phyloP scores from a whole-genome alignment of 768 basidiomycete species.

The Pulveroboletus ravenelii region DNA sequence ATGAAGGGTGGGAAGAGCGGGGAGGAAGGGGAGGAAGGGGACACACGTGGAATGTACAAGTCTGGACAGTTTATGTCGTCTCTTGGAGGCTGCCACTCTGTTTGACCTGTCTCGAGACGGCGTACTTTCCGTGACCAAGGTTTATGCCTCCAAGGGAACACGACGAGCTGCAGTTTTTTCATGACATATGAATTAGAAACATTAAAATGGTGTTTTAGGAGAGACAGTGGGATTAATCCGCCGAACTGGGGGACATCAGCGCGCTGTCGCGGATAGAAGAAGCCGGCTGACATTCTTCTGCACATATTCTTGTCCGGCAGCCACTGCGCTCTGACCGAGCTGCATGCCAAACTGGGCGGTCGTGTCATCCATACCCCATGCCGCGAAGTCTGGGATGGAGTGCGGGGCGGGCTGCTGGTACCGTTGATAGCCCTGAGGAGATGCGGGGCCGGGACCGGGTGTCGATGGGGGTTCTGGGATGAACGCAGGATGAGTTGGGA shows the following conservation, averaged over 20 bases:
- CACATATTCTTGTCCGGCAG: conserved; percentile 93
- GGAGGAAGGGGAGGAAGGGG: background rate
- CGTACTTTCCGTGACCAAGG: conserved; percentile 75
- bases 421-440: conserved; percentile 48
- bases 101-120: conserved; percentile 56
- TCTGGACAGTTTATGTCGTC: conserved; percentile 97
- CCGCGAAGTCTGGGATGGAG: conserved; percentile 47
- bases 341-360: conserved; percentile 97
- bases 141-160: conserved; percentile 95
- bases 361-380: conserved; percentile 86
- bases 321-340: conserved; percentile 85
- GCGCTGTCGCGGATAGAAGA: background rate
- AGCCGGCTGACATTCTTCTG: conserved; percentile 74
- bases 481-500: conserved; percentile 82
- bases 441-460: conserved; percentile 59
- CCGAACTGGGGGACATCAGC: conserved; percentile 53
- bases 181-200: conserved; percentile 96
- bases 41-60: conserved; percentile 87
- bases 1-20: conserved; percentile 4
- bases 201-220: conserved; percentile 89
- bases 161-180: conserved; percentile 74
- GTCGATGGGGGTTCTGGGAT: conserved; percentile 81
- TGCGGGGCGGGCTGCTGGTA: conserved; percentile 34
- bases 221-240: conserved; percentile 66
- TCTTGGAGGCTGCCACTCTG: conserved; percentile 83